Conservation (phyloP, 495 filamentous ascomycete genomes). For the Penicillium mononematosum region DNA sequence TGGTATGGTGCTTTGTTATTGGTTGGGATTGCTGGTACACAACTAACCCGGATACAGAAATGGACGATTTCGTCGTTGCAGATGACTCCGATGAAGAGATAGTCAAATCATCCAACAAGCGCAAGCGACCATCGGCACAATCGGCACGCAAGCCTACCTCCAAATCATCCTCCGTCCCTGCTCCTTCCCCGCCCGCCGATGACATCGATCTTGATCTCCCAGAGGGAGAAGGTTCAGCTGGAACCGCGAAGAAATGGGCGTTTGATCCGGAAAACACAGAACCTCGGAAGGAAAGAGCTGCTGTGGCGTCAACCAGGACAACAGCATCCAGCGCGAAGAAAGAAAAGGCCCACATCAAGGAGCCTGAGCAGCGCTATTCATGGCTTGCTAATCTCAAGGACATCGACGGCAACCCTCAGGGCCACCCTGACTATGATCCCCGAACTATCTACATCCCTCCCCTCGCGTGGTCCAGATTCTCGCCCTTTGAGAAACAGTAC, state of each 20-base stretch:
- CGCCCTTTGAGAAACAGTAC: conserved; percentile 95
- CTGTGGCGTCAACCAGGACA: conserved; percentile 40
- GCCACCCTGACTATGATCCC: conserved; percentile 91
- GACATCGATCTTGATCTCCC: conserved; percentile 51
- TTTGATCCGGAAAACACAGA: conserved; percentile 76
- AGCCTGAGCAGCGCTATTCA: conserved; percentile 77
- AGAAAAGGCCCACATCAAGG: conserved; percentile 70
- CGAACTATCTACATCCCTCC: conserved; percentile 86
- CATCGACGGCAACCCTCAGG: conserved; percentile 72
- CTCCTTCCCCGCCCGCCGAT: conserved; percentile 48
- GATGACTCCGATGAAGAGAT: conserved; percentile 81
- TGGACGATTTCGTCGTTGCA: conserved; percentile 80
- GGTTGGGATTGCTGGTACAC: neutral
- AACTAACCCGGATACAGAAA: conserved; percentile 49
- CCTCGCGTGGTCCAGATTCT: conserved; percentile 71
- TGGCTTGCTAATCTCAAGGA: conserved; percentile 88
- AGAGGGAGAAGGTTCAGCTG: conserved; percentile 58
- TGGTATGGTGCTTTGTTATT: conserved; percentile 44
- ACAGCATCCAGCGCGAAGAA: conserved; percentile 58
- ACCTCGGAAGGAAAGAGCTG: conserved; percentile 53
- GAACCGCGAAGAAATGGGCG: conserved; percentile 81
- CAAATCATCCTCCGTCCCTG: conserved; percentile 55
- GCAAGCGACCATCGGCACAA: conserved; percentile 61
- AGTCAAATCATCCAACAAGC: conserved; percentile 61
- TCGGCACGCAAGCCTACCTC: conserved; percentile 54